A percentile compares a stretch with the other conserved stretches of the same genome.
phyloP scores from a whole-genome alignment of 2,329 filamentous ascomycete genomes.

The Colletotrichum somersetense region DNA sequence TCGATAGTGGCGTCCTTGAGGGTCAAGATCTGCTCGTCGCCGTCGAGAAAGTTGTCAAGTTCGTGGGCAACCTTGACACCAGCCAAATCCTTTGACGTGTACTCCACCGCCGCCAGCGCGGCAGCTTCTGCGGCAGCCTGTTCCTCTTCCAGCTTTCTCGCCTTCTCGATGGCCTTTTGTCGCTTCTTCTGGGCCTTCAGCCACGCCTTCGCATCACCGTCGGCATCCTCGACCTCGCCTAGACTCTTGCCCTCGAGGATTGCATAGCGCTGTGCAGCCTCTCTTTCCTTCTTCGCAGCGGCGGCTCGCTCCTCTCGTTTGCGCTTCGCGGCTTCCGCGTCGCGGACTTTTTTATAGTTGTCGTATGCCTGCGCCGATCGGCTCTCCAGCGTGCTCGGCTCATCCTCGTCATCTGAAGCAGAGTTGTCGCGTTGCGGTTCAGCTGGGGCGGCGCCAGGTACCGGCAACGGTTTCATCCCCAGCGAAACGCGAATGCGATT shows the following conservation, averaged over 20 bases:
- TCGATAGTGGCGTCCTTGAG: conserved; percentile 94
- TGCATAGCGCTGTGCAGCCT: conserved; percentile 81
- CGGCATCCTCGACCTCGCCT: conserved; percentile 78
- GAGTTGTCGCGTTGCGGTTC: conserved; percentile 54
- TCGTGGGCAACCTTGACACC: conserved; percentile 95
- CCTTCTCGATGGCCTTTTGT: conserved; percentile 89
- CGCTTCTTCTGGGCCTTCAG: conserved; percentile 90
- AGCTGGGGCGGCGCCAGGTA: conserved; percentile 73
- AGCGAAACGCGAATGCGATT: conserved; percentile 92
- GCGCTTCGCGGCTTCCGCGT: conserved; percentile 81
- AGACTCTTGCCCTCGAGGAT: conserved; percentile 86
- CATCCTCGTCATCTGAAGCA: conserved; percentile 74
- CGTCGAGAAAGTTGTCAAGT: conserved; percentile 82
- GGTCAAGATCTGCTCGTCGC: conserved; percentile 89
- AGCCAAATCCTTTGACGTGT: conserved; percentile 87
- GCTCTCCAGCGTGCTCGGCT: conserved; percentile 85
- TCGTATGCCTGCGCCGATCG: conserved; percentile 79
- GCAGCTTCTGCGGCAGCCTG: conserved; percentile 79
- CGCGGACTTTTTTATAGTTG: conserved; percentile 75
- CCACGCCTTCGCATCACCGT: conserved; percentile 87
- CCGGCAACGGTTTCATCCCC: conserved; percentile 89
- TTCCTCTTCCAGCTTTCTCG: conserved; percentile 79
- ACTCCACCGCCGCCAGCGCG: conserved; percentile 73
- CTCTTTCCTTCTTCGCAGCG: conserved; percentile 87
- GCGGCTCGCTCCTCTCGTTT: conserved; percentile 85